phyloP scores from a whole-genome alignment of 768 basidiomycete species.

The Leccinum subgranulosum region DNA sequence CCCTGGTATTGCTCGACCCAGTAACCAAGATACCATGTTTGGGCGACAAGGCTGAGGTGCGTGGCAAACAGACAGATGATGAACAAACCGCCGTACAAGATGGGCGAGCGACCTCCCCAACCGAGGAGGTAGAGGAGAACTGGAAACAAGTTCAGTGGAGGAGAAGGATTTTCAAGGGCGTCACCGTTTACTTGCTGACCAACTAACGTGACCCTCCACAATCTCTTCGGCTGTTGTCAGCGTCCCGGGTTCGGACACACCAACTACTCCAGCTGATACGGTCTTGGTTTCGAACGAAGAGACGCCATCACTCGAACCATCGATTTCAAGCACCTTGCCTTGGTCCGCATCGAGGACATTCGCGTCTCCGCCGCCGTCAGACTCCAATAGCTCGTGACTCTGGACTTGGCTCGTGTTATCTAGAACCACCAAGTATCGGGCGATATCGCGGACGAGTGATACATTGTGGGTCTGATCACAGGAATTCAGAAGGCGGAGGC shows the following conservation, averaged over 20 bases:
- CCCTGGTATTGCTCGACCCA: constrained; percentile 27
- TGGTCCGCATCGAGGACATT: not conserved
- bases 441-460: constrained; percentile 22
- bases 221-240: constrained; percentile 11
- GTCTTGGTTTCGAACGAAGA: constrained; percentile 25
- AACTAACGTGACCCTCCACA: constrained; percentile 15
- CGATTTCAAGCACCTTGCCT: not conserved
- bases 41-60: constrained; percentile 20
- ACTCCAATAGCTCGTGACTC: constrained; percentile 43
- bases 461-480: constrained; percentile 31
- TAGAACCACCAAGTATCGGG: constrained; percentile 47
- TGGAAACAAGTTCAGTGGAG: not conserved
- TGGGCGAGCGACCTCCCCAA: constrained; percentile 17
- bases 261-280: constrained; percentile 11
- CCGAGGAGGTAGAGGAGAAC: constrained; percentile 16
- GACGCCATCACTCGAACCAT: not conserved
- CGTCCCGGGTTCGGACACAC: not conserved
- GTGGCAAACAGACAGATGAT: constrained; percentile 17
- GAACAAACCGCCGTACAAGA: constrained; percentile 32
- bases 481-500: not conserved
- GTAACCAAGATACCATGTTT: constrained; percentile 40
- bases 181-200: constrained; percentile 15
- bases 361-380: constrained; percentile 3
- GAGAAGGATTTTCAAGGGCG: not conserved
- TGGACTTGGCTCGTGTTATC: constrained; percentile 48